Evolutionary conservation across 2,329 filamentous ascomycete genomes (phyloP), one percentile per base, ranked within the genome.

Genomic region (Fusarium continuum): DNA sequence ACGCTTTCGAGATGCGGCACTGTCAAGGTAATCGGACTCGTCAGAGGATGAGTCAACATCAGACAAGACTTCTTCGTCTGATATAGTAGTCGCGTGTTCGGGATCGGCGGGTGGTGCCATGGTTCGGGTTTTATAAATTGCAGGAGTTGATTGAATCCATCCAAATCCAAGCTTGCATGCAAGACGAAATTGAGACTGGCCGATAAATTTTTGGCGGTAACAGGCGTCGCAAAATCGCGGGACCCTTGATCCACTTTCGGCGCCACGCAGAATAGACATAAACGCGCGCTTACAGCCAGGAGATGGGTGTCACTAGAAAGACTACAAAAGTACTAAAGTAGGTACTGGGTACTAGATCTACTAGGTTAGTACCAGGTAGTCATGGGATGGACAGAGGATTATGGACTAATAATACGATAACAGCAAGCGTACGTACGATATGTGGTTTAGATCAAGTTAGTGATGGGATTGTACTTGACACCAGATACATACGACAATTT

Each of bases 1-100:
- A 58, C 80, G 76, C 72, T 83, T 83, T 63, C 81, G 78, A 31
- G 81, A 76, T 41, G 73, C 71, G 36, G 70, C 68, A 65, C 75
- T 79, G 73, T 82, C 79, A 35, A 85, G 78, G 55, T 77, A 80
- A 64, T 85, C 83, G 29, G 83, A 85, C 67, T 80, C 78, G 51
- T 72, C 70, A 45, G 75, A 76, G 17, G 66, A 72, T 45, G 64
- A 68, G 20, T 31, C 58, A 11, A 44, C 41, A 34, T 65, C 63
- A 53, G 65, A 49, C 28, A 55, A 36, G 28, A 58, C 32, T 14
- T 50, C 46, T 17, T 58, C 64, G 36, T 71, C 63, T 54, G 64
- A 69, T 29, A 20, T 44, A 23, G 46, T 52, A 31, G 39, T 63
- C 48, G 62, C 48, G 51, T 48, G 48, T 43, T 69, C 58, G 28